A percentile compares a stretch with the other conserved stretches of the same genome.
Conservation (phyloP, 2,329 filamentous ascomycete genomes). For the Fusarium humuli region DNA sequence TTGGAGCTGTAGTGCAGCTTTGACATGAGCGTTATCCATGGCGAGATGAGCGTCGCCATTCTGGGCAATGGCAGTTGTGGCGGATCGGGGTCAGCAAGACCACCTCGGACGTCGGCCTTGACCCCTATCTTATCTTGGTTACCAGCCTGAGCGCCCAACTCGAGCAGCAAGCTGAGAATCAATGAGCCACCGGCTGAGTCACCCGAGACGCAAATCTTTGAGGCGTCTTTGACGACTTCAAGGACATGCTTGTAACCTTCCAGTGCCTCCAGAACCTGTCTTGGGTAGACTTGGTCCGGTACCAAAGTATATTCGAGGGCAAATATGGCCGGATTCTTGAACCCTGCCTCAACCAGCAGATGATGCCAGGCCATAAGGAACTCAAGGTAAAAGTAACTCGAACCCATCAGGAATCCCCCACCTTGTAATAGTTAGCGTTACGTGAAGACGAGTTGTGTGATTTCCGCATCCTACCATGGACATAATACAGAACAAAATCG, state of each 20-base stretch:
- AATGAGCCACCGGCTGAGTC: conserved; percentile 85
- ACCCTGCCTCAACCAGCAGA: conserved; percentile 73
- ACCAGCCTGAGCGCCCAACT: conserved; percentile 61
- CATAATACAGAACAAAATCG: conserved; percentile 85
- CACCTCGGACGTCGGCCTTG: conserved; percentile 20
- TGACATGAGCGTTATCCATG: conserved; percentile 82
- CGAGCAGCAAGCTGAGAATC: conserved; percentile 77
- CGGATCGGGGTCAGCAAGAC: conserved; percentile 24
- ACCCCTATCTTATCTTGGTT: conserved; percentile 35
- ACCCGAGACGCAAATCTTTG: conserved; percentile 76
- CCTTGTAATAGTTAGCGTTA: conserved; percentile 56
- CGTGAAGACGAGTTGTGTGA: neutral
- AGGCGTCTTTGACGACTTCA: conserved; percentile 66
- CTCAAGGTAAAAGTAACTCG: conserved; percentile 85
- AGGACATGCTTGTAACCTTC: conserved; percentile 78
- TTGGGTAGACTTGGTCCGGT: conserved; percentile 78
- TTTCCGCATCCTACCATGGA: conserved; percentile 69
- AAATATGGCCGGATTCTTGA: conserved; percentile 81
- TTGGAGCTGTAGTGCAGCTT: conserved; percentile 73
- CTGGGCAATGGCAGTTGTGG: conserved; percentile 50
- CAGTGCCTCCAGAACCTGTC: conserved; percentile 76
- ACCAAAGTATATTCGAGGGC: conserved; percentile 84
- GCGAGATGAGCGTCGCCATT: conserved; percentile 80
- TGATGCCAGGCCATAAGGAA: conserved; percentile 80
- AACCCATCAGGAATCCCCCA: conserved; percentile 87